Conservation (phyloP, 2,329 filamentous ascomycete genomes). For the Arthrobotrys megalospora region DNA sequence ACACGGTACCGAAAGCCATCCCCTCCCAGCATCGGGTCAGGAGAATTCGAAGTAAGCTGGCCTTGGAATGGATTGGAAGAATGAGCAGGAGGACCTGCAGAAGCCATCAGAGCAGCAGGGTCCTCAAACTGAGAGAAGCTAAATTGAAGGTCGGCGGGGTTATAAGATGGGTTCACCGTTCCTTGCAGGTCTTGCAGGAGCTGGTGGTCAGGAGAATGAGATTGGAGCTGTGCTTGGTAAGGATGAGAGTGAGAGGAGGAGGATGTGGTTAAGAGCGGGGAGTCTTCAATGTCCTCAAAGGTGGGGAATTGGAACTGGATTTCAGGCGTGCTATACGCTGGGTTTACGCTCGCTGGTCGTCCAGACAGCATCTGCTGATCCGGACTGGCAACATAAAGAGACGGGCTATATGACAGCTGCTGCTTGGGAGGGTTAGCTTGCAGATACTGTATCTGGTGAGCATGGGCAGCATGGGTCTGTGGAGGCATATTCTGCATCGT, state of each 20-base stretch:
- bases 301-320: conserved; percentile 52
- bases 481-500: conserved; percentile 39
- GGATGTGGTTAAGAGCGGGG: conserved; percentile 20
- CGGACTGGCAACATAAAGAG: conserved; percentile 51
- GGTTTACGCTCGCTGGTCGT: conserved; percentile 52
- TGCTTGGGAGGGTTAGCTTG: conserved; percentile 43
- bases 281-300: conserved; percentile 50
- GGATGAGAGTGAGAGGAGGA: conserved; percentile 32
- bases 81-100: conserved; percentile 29
- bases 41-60: conserved; percentile 58
- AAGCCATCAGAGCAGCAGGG: conserved; percentile 43
- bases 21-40: conserved; percentile 57
- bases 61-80: conserved; percentile 54
- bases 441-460: conserved; percentile 52
- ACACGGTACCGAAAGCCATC: conserved; percentile 55
- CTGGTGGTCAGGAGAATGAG: conserved; percentile 56
- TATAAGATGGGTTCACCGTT: conserved; percentile 43
- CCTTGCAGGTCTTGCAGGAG: conserved; percentile 55
- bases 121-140: conserved; percentile 51
- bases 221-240: conserved; percentile 44
- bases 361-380: conserved; percentile 56
- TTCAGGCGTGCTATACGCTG: conserved; percentile 54
- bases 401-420: conserved; percentile 47
- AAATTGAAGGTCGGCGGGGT: conserved; percentile 46
- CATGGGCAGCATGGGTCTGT: conserved; percentile 27